Evolutionary conservation across 2,329 filamentous ascomycete genomes (phyloP).

Genomic region (Xylaria sp.): DNA sequence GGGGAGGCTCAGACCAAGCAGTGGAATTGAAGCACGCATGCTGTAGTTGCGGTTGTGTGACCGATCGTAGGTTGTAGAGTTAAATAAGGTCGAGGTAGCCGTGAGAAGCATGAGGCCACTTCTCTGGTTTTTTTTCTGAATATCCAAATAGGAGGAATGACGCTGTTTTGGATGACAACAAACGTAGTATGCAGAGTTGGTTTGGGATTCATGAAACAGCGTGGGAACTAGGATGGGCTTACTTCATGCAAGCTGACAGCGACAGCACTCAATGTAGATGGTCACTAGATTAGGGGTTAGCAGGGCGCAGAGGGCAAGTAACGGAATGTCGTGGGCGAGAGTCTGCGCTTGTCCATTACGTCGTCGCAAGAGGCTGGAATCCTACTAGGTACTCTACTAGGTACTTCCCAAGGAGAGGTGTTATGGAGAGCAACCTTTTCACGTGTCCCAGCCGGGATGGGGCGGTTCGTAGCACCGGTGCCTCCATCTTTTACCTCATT

Average conservation of each 20-base stretch:
- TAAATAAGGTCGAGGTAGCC: neutral
- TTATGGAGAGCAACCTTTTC: neutral
- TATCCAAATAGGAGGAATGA: neutral
- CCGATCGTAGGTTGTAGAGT: neutral
- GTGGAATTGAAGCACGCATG: neutral
- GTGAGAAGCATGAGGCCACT: neutral
- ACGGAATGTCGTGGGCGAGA: neutral
- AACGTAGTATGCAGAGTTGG: no score
- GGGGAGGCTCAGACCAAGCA: neutral
- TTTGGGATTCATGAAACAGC: conserved; percentile 16
- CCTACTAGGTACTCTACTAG: no score
- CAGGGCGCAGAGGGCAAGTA: neutral
- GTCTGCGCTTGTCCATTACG: neutral
- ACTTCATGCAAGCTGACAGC: conserved; percentile 21
- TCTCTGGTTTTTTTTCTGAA: neutral
- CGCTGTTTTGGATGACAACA: conserved; percentile 15
- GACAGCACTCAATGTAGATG: neutral
- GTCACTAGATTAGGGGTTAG: conserved; percentile 1
- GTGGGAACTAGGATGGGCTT: conserved; percentile 17
- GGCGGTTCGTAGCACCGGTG: neutral
- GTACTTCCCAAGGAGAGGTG: conserved; percentile 1
- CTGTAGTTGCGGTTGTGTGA: neutral
- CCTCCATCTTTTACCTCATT: conserved; percentile 21
- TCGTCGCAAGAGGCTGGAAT: no score
- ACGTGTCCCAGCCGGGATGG: conserved; percentile 6